Base-by-base conservation (phyloP, 805 yeast genomes). In the Ogataea methanolica region DNA sequence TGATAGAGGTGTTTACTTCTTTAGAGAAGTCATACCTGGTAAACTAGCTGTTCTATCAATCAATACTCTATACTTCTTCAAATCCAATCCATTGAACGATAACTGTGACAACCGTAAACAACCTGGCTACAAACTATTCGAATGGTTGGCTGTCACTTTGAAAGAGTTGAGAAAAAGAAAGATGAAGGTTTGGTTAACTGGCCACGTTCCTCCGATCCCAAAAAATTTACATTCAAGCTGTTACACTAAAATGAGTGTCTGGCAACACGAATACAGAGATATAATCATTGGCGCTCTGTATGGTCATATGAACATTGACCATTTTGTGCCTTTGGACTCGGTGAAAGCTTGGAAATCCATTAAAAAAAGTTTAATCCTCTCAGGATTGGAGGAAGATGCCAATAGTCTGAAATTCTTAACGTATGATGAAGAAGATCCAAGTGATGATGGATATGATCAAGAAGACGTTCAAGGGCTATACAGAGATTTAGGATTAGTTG, bases 301-400 rank as follows among this genome's bases (percentile, higher is more conserved):
- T 62, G 96, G 96, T 0, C 96, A 88, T 62, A 88, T 88, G 96
- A 88, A 88, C 65, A 72, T 88, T 46, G 96, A 89, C 61, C 96
- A 88, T 67, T 88, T 85, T 62, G 74, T 86, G 40, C 89, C 95
- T 0, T 70, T 85, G 50, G 92, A 88, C 67, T 75, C 88, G 2
- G 75, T 74, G 42, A 76, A 78, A 54, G 88, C 94, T 0, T 82
- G 86, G 70, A 72, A 74, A 49, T 75, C 79, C 7, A 68, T 79
- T 43, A 48, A 57, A 41, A 51, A 50, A n/a, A 49, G 54, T 19
- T 48, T 62, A 7, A 22, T 43, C 11, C 11, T 14, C n/a, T 11
- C 35, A 36, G 69, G 62, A 7, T 31, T 55, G 42, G 47, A 36
- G 11, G 55, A 53, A 44, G 67, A 60, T 15, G 57, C 55, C 1